Percentiles rank a stretch among this genome's conserved stretches.
These are phyloP conservation scores for Haberlea rhodopensis DNA, from an alignment of 257 asterid species.

Conservation along the genomic window DNA sequence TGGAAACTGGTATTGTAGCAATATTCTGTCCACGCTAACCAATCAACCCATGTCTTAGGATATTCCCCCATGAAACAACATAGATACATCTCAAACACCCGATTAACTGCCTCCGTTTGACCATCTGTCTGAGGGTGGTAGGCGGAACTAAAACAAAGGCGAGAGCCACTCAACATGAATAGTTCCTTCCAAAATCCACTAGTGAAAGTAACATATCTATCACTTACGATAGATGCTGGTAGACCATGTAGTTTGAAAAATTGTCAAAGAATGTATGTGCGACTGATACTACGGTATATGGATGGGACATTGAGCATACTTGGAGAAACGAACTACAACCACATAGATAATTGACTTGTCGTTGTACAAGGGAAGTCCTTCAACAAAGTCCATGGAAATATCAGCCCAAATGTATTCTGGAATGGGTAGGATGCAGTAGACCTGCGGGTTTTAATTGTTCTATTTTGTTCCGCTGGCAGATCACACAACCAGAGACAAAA, in stretches of 20 bases:
- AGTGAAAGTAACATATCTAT: not conserved
- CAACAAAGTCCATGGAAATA: slow-evolving; percentile 8
- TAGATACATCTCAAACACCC: too few species aligned
- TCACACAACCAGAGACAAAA: not conserved
- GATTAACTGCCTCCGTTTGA: not conserved
- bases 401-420: not conserved
- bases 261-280: not conserved
- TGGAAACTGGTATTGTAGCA: too few species aligned
- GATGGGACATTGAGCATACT: slow-evolving; percentile 9
- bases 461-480: not conserved
- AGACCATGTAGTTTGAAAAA: not conserved
- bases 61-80: too few species aligned
- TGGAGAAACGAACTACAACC: not conserved
- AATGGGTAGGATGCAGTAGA: not conserved
- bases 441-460: not conserved
- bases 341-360: not conserved
- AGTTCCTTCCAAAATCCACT: slow-evolving; percentile 8
- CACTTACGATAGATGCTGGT: not conserved
- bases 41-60: too few species aligned
- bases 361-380: not conserved
- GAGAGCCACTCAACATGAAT: not conserved
- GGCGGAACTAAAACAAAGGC: too few species aligned
- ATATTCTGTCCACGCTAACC: too few species aligned
- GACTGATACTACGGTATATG: not conserved
- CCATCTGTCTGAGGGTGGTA: slow-evolving; percentile 2